Evolutionary conservation across 768 basidiomycete species (phyloP).

Genomic region (Mycena maculata): DNA sequence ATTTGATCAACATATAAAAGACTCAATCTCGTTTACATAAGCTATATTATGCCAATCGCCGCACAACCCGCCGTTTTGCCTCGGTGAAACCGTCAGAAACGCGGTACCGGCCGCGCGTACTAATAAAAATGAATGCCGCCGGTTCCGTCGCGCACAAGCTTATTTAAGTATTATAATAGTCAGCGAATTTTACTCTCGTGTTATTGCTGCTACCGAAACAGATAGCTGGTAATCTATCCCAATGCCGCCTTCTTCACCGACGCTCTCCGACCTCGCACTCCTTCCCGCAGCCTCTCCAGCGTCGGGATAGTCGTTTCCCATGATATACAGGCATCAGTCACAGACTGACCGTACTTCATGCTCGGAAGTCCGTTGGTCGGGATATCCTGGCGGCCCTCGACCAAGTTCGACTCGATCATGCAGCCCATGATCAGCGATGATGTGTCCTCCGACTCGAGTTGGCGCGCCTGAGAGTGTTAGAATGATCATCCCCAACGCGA

Average conservation of each 20-base stretch:
- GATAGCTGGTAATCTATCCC: slow-evolving; percentile 25
- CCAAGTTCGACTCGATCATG: slow-evolving; percentile 95
- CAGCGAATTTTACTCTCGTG: too few species aligned
- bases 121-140: too few species aligned
- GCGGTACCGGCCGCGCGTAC: too few species aligned
- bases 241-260: slow-evolving; percentile 50
- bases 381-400: slow-evolving; percentile 89
- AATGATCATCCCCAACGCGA: slow-evolving; percentile 10
- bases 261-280: slow-evolving; percentile 81
- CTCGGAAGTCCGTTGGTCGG: slow-evolving; percentile 76
- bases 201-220: too few species aligned
- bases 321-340: slow-evolving; percentile 90
- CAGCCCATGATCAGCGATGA: slow-evolving; percentile 85
- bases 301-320: slow-evolving; percentile 89
- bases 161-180: too few species aligned
- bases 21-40: too few species aligned
- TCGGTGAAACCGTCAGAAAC: too few species aligned
- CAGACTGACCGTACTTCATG: slow-evolving; percentile 85
- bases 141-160: too few species aligned
- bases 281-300: slow-evolving; percentile 88
- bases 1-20: neutral
- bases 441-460: slow-evolving; percentile 79
- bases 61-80: too few species aligned
- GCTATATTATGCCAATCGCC: too few species aligned
- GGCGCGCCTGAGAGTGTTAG: slow-evolving; percentile 65